phyloP scores from a whole-genome alignment of 805 yeast genomes.

The Saccharomycopsis schoenii region DNA sequence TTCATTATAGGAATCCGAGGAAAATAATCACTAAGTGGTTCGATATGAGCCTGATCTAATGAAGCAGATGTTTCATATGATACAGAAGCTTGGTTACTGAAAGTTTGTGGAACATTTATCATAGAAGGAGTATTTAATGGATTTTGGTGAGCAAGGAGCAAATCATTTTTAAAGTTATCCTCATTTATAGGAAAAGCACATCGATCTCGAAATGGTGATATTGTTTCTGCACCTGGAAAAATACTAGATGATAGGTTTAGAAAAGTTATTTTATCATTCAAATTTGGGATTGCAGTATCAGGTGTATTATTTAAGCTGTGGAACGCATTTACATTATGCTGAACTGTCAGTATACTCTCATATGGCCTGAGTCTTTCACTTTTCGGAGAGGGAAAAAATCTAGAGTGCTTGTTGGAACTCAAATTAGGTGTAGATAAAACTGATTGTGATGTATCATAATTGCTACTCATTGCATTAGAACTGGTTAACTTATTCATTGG shows the following conservation, averaged over 20 bases:
- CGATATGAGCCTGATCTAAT: background rate
- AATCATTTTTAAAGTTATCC: background rate
- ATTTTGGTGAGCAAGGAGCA: background rate
- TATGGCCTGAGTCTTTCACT: constrained; percentile 13
- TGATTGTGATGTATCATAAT: constrained; percentile 1
- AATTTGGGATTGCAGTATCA: background rate
- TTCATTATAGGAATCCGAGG: background rate
- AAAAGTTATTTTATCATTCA: constrained; percentile 4
- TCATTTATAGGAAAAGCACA: background rate
- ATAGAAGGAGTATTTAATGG: background rate
- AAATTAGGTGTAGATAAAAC: constrained; percentile 14
- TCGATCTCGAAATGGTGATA: background rate
- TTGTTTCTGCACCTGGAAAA: background rate
- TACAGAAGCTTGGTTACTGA: background rate
- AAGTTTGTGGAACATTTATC: background rate
- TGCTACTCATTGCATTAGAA: background rate
- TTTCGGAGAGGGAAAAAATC: constrained; percentile 18
- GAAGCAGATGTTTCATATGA: background rate
- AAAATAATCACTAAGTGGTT: background rate
- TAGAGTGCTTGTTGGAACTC: constrained; percentile 11
- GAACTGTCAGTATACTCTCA: background rate
- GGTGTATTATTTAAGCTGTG: constrained; percentile 3
- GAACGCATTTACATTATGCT: background rate
- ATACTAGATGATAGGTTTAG: constrained; percentile 4
- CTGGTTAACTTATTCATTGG: background rate